A percentile compares a stretch with the other conserved stretches of the same genome.
These are phyloP conservation scores for Tuber brumale DNA, from an alignment of 495 filamentous ascomycete genomes.

Conservation along the genomic window DNA sequence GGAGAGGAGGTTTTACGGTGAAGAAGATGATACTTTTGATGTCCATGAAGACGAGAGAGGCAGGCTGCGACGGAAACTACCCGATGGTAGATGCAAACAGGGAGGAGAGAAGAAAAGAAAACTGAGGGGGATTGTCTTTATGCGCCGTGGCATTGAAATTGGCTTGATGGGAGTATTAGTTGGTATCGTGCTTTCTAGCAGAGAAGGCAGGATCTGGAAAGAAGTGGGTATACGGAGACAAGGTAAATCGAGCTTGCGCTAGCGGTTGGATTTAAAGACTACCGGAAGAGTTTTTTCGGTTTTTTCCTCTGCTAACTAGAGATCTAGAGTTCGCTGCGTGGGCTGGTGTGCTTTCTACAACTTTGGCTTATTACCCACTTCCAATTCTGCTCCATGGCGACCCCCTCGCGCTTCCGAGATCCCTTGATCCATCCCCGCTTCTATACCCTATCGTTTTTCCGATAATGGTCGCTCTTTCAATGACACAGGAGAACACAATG, in stretches of 20 bases:
- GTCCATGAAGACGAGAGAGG: constrained; percentile 29
- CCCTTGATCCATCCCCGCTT: constrained; percentile 85
- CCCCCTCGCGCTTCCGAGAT: constrained; percentile 32
- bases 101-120: constrained; percentile 22
- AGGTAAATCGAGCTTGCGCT: constrained; percentile 17
- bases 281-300: not conserved
- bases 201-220: constrained; percentile 30
- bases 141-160: constrained; percentile 37
- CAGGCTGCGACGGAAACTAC: constrained; percentile 15
- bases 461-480: constrained; percentile 66
- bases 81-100: not conserved
- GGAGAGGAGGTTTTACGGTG: constrained; percentile 30
- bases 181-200: constrained; percentile 27
- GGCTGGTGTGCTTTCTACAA: constrained; percentile 15
- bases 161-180: constrained; percentile 34
- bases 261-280: constrained; percentile 2
- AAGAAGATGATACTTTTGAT: constrained; percentile 26
- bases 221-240: constrained; percentile 31
- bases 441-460: constrained; percentile 78
- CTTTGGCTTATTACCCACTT: constrained; percentile 31
- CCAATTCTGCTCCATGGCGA: constrained; percentile 25
- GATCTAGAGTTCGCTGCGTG: constrained; percentile 27
- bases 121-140: constrained; percentile 31
- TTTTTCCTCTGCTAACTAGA: not conserved
- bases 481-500: constrained; percentile 53